These are phyloP conservation scores for Yamadazyma jaroonii DNA, from an alignment of 1,139 yeast species.

Conservation along the genomic window DNA sequence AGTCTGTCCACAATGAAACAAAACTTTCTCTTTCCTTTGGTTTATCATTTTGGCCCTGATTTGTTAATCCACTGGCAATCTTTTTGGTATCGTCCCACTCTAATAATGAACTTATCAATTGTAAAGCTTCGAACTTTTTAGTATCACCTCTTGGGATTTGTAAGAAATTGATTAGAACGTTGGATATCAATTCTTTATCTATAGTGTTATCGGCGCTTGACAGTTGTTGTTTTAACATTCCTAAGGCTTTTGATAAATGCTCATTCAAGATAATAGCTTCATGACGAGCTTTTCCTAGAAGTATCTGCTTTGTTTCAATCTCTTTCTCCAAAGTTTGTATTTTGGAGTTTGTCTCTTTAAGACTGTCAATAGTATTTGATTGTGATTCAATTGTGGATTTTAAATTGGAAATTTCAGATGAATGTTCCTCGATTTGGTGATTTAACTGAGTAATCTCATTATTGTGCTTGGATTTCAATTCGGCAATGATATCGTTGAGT, in stretches of 20 bases:
- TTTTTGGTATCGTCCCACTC: slow-evolving; percentile 87
- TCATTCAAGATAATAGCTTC: slow-evolving; percentile 95
- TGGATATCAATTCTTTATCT: slow-evolving; percentile 85
- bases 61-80: slow-evolving; percentile 74
- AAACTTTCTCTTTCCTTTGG: slow-evolving; percentile 58
- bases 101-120: slow-evolving; percentile 74
- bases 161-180: slow-evolving; percentile 78
- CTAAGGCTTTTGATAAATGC: slow-evolving; percentile 86
- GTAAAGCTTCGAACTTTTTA: slow-evolving; percentile 88
- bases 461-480: slow-evolving; percentile 12
- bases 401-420: slow-evolving; percentile 10
- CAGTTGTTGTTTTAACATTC: slow-evolving; percentile 71
- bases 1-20: slow-evolving; percentile 87
- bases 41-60: slow-evolving; percentile 17
- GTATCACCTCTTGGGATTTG: slow-evolving; percentile 91
- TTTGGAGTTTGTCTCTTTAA: slow-evolving; percentile 7
- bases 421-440: slow-evolving; percentile 13
- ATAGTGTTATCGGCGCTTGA: slow-evolving; percentile 64
- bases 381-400: slow-evolving; percentile 8
- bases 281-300: slow-evolving; percentile 87
- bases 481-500: slow-evolving; percentile 17
- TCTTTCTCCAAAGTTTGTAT: slow-evolving; percentile 22
- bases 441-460: slow-evolving; percentile 16
- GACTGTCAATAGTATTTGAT: background rate
- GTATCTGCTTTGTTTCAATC: slow-evolving; percentile 68